These are phyloP conservation scores for Plantago rigida DNA, from an alignment of 305 asterid species.

Conservation along the genomic window DNA sequence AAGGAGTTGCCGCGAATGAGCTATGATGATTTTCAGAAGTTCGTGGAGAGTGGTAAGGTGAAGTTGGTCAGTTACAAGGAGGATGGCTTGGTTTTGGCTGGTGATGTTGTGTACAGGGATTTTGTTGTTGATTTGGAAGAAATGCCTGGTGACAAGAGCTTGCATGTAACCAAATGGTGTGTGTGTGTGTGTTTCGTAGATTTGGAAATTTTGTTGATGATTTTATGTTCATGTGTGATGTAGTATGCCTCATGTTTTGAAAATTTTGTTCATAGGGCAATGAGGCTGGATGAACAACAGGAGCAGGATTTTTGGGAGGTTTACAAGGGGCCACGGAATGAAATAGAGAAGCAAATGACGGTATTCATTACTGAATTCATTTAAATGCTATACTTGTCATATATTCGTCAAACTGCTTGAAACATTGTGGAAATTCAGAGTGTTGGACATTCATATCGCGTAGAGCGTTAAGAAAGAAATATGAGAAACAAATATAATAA, in stretches of 20 bases:
- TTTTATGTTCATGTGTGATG: slow-evolving; percentile 16
- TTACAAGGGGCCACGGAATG: slow-evolving; percentile 68
- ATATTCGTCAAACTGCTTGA: slow-evolving; percentile 1
- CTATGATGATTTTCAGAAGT: slow-evolving; percentile 62
- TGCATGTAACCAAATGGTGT: slow-evolving; percentile 87
- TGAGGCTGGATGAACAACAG: slow-evolving; percentile 58
- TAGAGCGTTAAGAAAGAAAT: too few species aligned
- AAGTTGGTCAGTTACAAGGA: slow-evolving; percentile 71
- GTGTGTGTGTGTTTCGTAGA: slow-evolving; percentile 20
- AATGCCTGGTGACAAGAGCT: slow-evolving; percentile 67
- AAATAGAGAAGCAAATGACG: slow-evolving; percentile 76
- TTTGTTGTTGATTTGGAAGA: slow-evolving; percentile 81
- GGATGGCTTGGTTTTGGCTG: slow-evolving; percentile 33
- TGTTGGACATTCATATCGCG: too few species aligned
- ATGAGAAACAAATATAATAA: too few species aligned
- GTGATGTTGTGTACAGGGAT: slow-evolving; percentile 37
- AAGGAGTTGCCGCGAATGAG: slow-evolving; percentile 66
- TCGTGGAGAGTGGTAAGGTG: slow-evolving; percentile 52
- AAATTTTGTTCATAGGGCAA: slow-evolving; percentile 44
- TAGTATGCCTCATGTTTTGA: slow-evolving; percentile 25
- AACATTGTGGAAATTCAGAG: slow-evolving; percentile 2
- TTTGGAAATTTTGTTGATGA: slow-evolving; percentile 16
- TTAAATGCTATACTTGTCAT: slow-evolving; percentile 1
- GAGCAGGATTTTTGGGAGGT: slow-evolving; percentile 49
- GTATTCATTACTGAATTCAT: slow-evolving; percentile 39